These are phyloP conservation scores for Trypanosoma grayi DNA, from an alignment of 208 protist species.

Conservation along the genomic window DNA sequence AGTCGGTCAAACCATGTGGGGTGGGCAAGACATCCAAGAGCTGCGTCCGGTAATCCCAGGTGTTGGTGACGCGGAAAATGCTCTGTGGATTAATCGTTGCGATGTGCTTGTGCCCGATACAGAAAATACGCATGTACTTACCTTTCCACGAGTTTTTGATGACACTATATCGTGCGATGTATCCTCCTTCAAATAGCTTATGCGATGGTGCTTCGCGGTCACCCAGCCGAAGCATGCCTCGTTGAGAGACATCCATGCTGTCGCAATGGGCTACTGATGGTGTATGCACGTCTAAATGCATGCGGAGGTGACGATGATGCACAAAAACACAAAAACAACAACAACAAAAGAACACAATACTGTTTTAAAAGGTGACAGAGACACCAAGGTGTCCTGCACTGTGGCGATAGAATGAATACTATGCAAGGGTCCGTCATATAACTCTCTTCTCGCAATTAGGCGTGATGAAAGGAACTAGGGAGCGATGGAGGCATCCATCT, in stretches of 20 bases:
- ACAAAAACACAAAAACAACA: constrained; percentile 21
- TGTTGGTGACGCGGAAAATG: constrained; percentile 81
- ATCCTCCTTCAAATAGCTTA: constrained; percentile 30
- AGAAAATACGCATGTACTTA: constrained; percentile 86
- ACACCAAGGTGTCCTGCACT: too few species aligned
- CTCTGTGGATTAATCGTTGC: constrained; percentile 76
- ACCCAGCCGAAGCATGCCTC: too few species aligned
- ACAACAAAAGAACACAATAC: constrained; percentile 4
- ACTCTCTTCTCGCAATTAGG: too few species aligned
- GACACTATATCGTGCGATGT: constrained; percentile 68
- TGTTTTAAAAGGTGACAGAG: constrained; percentile 10
- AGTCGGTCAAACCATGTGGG: constrained; percentile 29
- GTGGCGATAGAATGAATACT: too few species aligned
- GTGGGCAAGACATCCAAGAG: constrained; percentile 55
- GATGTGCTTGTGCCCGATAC: constrained; percentile 43
- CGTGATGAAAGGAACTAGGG: not conserved
- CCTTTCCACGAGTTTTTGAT: constrained; percentile 88
- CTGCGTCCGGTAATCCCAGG: constrained; percentile 50
- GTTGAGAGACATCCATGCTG: too few species aligned
- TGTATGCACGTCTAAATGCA: too few species aligned
- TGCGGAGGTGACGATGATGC: too few species aligned
- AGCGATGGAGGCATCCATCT: not conserved
- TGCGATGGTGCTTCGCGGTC: not conserved
- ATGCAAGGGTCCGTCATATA: too few species aligned
- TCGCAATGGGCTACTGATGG: too few species aligned